These are phyloP conservation scores for Ophiostoma triangulosporum DNA, from an alignment of 2,329 filamentous ascomycete genomes.

Conservation along the genomic window DNA sequence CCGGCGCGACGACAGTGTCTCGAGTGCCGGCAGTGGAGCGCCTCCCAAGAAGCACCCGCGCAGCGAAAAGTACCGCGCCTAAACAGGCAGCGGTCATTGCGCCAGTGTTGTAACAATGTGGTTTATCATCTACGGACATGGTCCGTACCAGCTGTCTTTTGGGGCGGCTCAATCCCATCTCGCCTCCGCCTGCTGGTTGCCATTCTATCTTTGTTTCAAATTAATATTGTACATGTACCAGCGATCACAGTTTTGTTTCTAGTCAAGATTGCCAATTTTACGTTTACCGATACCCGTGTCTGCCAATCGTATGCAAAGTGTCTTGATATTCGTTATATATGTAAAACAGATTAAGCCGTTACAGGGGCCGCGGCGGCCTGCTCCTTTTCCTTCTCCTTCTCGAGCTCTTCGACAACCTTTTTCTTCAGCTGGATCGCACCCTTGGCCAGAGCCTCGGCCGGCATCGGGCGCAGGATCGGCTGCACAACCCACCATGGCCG, in stretches of 20 bases:
- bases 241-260: too few relatives aligned
- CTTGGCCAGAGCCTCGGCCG: conserved; percentile 73
- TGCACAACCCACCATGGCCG: conserved; percentile 86
- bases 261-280: too few relatives aligned
- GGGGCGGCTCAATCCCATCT: too few relatives aligned
- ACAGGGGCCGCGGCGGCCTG: not conserved
- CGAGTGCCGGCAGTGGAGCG: conserved; percentile 10
- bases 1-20: conserved; percentile 12
- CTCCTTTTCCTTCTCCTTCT: conserved; percentile 34
- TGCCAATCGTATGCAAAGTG: not conserved
- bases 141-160: too few relatives aligned
- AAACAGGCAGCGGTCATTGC: too few relatives aligned
- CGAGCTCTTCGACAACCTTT: conserved; percentile 36
- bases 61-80: not conserved
- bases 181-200: too few relatives aligned
- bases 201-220: not conserved
- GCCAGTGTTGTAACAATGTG: too few relatives aligned
- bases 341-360: not conserved
- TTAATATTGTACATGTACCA: not conserved
- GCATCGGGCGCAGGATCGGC: conserved; percentile 72
- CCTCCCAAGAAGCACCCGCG: conserved; percentile 17
- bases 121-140: too few relatives aligned
- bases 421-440: conserved; percentile 64
- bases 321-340: not conserved
- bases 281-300: too few relatives aligned